Evolutionary conservation across 371 early-diverging fungal genomes (phyloP), one percentile per base, ranked within the genome.

Genomic region (Lichtheimia hyalospora): DNA sequence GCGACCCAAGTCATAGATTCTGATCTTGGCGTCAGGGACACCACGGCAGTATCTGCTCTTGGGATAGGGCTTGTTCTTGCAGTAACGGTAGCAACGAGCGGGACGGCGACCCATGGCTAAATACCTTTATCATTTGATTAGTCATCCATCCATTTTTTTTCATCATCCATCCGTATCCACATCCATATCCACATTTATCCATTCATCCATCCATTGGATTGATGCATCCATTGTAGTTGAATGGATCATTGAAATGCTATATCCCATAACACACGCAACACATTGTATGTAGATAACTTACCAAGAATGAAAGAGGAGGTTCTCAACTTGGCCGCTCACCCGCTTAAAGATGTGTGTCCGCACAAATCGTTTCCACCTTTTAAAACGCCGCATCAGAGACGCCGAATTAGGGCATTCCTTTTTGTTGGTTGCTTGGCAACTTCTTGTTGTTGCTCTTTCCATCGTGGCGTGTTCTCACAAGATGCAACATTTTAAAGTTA

Each of bases 1-100:
- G 66, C 97, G 92, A 69, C 99, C 99, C 63, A 99, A 83, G 80
- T 99, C 99, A 84, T 89, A 99, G 83, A 99, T 99, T 68, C 96
- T 84, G 79, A 99, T 92, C 93, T 99, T 99, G 79, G 99, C 90
- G 85, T 79, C 95, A 54, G 99, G 99, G 71, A 99, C 99, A 95
- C 99, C 99, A 88, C 99, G 97, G 86, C 94, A 93, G 93, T 93
- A 99, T 70, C 99, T 93, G 63, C 97, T 96, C 92, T 99, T 99
- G 72, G 99, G 99, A 85, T 99, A 99, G 69, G 99, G 99, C 93
- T 99, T 99, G 94, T 99, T 99, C 87, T 98, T 99, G 84, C 99
- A 96, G 88, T 99, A 99, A 80, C 96, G 90, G 87, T 97, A 98
- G 89, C 98, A 98, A 73, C 96, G 93, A 84, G 98, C 97, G 70